Percentiles rank a stretch among this genome's conserved stretches.
Evolutionary conservation across 768 basidiomycete species (phyloP).

Genomic region (Pisolithus tinctorius): DNA sequence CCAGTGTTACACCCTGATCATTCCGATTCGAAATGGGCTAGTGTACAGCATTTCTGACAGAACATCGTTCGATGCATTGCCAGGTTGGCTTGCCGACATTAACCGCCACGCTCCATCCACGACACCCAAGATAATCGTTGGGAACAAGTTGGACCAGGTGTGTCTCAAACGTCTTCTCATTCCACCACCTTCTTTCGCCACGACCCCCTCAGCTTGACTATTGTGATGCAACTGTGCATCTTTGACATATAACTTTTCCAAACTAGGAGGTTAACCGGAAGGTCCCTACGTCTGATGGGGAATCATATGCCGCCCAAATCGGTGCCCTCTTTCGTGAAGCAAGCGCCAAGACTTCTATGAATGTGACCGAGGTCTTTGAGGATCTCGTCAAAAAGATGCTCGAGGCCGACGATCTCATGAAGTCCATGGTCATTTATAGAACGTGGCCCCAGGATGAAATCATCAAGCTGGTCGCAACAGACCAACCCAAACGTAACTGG

Average conservation of each 20-base stretch:
- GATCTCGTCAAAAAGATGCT: constrained; percentile 74
- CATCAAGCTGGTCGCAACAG: too few relatives aligned
- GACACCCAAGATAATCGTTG: too few relatives aligned
- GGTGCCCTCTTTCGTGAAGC: too few relatives aligned
- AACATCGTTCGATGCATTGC: constrained; percentile 91
- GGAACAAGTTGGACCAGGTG: too few relatives aligned
- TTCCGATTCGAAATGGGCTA: constrained; percentile 20
- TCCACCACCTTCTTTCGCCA: neutral
- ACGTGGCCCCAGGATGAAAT: too few relatives aligned
- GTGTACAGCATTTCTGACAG: constrained; percentile 95
- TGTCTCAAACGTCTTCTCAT: constrained; percentile 19
- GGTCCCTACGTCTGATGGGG: constrained; percentile 49
- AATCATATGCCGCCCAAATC: too few relatives aligned
- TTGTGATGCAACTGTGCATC: neutral
- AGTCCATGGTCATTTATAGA: too few relatives aligned
- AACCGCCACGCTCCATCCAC: constrained; percentile 63
- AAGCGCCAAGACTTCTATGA: too few relatives aligned
- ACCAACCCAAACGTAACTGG: too few relatives aligned
- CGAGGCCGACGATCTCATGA: constrained; percentile 51
- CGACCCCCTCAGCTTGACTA: too few relatives aligned
- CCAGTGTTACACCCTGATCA: too few relatives aligned
- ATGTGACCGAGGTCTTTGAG: constrained; percentile 27
- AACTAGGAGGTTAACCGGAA: constrained; percentile 77
- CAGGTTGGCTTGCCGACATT: constrained; percentile 87
- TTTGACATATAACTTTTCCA: neutral